Percentiles rank a stretch among this genome's conserved stretches.
These are phyloP conservation scores for Mycena polygramma DNA, from an alignment of 768 basidiomycete genomes.

Conservation along the genomic window DNA sequence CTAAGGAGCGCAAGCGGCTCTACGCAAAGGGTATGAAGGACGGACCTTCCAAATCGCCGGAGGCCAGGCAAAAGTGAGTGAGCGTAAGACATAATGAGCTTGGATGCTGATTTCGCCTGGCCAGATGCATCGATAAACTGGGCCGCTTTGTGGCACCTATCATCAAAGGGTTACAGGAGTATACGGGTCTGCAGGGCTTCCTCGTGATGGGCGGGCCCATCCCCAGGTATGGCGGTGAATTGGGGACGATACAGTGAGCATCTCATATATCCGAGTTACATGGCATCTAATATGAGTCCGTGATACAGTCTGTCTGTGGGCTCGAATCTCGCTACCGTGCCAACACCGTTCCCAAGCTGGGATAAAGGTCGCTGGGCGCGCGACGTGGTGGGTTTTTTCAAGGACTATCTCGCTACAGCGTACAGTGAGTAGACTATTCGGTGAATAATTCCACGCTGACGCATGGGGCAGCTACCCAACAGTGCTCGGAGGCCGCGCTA, in stretches of 20 bases:
- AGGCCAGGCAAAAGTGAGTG: not conserved
- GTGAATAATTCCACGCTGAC: not conserved
- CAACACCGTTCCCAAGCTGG: not conserved
- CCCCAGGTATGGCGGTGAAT: slow-evolving; percentile 14
- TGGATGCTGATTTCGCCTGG: too few species aligned
- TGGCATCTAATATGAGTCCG: not conserved
- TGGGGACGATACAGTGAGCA: slow-evolving; percentile 18
- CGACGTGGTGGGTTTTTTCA: slow-evolving; percentile 3
- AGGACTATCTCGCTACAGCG: slow-evolving; percentile 13
- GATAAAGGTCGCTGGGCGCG: slow-evolving; percentile 1
- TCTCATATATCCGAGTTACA: not conserved
- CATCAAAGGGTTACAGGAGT: not conserved
- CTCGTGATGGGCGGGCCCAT: slow-evolving; percentile 18
- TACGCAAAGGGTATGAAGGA: not conserved
- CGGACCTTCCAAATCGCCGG: not conserved
- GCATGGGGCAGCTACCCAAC: not conserved
- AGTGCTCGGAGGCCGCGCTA: not conserved
- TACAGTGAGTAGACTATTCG: slow-evolving; percentile 25
- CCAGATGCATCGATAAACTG: slow-evolving; percentile 6
- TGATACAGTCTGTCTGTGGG: slow-evolving; percentile 11
- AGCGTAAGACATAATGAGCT: too few species aligned
- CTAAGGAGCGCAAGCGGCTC: not conserved
- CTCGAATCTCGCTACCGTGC: not conserved
- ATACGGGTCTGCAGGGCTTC: slow-evolving; percentile 11
- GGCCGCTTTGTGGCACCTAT: slow-evolving; percentile 8